Evolutionary conservation across 805 yeast genomes (phyloP).

Genomic region (Metschnikowia vanudenii): DNA sequence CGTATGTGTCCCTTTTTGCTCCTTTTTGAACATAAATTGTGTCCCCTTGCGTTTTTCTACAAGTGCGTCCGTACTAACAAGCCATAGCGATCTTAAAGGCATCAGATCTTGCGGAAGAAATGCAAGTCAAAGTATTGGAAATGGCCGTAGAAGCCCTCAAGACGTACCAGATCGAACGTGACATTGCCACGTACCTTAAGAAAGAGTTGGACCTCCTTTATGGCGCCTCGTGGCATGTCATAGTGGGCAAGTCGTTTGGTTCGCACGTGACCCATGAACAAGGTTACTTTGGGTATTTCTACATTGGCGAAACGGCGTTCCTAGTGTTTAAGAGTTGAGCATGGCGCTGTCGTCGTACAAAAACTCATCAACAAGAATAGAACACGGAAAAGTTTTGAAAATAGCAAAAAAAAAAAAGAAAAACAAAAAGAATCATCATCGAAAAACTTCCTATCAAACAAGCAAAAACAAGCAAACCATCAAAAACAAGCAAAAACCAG

Average conservation of each 20-base stretch:
- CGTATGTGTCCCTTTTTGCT: conserved; percentile 7
- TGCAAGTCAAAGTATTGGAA: conserved; percentile 49
- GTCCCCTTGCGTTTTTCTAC: neutral
- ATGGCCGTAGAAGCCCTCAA: conserved; percentile 46
- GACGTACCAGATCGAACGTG: conserved; percentile 50
- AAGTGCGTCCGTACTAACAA: conserved; percentile 4
- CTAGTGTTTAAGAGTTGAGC: conserved; percentile 59
- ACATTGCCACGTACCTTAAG: conserved; percentile 64
- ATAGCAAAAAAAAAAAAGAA: neutral
- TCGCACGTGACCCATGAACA: conserved; percentile 77
- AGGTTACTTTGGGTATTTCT: conserved; percentile 69
- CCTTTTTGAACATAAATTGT: neutral
- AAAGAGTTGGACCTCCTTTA: conserved; percentile 61
- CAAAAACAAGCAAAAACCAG: too few relatives aligned
- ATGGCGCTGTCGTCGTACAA: neutral
- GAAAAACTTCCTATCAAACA: too few relatives aligned
- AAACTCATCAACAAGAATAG: neutral
- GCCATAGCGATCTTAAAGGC: conserved; percentile 40
- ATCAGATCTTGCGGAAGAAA: conserved; percentile 49
- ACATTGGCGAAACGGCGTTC: conserved; percentile 66
- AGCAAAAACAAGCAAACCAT: too few relatives aligned
- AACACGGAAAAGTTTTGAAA: neutral
- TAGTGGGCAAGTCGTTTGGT: conserved; percentile 79
- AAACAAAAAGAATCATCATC: too few relatives aligned
- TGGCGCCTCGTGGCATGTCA: conserved; percentile 79